Conservation (phyloP, 2,329 filamentous ascomycete genomes). For the Gyromitra esculenta region DNA sequence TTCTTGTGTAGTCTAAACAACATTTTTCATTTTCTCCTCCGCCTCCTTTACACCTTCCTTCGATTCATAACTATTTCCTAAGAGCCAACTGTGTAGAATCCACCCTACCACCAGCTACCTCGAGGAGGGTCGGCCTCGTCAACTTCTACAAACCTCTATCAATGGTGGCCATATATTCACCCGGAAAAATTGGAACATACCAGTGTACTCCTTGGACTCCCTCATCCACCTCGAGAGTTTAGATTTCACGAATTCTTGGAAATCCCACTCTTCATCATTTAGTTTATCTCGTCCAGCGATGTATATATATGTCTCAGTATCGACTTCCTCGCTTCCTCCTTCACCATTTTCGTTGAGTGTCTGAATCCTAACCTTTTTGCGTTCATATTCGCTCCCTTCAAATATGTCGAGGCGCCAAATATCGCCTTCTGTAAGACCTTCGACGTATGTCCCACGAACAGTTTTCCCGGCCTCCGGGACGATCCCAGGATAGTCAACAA, state of each 20-base stretch:
- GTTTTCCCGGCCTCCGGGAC: constrained; percentile 66
- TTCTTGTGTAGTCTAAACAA: not conserved
- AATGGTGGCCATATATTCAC: not conserved
- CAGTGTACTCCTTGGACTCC: constrained; percentile 35
- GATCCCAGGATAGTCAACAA: constrained; percentile 84
- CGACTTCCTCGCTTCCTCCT: constrained; percentile 64
- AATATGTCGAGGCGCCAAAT: constrained; percentile 80
- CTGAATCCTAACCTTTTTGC: constrained; percentile 65
- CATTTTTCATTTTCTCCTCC: constrained; percentile 12
- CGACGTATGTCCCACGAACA: constrained; percentile 80
- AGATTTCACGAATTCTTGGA: constrained; percentile 79
- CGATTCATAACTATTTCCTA: not conserved
- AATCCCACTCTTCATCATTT: constrained; percentile 85
- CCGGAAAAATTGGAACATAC: constrained; percentile 20
- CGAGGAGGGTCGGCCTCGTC: constrained; percentile 38
- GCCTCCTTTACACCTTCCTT: not conserved
- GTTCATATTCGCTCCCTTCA: constrained; percentile 78
- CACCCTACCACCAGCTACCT: constrained; percentile 27
- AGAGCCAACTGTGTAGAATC: not conserved
- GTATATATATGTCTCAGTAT: constrained; percentile 74
- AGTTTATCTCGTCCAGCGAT: constrained; percentile 64
- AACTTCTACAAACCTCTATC: constrained; percentile 8
- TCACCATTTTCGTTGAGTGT: constrained; percentile 61
- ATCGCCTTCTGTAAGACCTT: constrained; percentile 80
- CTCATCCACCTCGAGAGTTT: constrained; percentile 73